phyloP scores from a whole-genome alignment of 2,329 filamentous ascomycete genomes.

The Penicillium paneum region DNA sequence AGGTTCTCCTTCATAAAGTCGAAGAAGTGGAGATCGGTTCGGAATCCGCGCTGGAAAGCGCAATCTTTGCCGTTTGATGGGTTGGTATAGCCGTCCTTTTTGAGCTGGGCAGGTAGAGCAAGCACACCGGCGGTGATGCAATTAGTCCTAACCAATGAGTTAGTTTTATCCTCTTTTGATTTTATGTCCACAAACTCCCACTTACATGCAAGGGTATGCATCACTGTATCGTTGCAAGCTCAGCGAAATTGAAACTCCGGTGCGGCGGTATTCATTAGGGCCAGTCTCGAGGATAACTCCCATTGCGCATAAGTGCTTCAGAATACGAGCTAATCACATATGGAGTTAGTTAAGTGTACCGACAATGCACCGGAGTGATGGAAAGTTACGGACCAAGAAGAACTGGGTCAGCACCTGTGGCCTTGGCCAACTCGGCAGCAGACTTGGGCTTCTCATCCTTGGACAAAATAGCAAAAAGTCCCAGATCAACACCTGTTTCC shows the following conservation, averaged over 20 bases:
- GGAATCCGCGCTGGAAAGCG: slow-evolving; percentile 28
- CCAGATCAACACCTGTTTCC: slow-evolving; percentile 24
- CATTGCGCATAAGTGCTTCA: slow-evolving; percentile 38
- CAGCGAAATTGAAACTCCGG: slow-evolving; percentile 32
- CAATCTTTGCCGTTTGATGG: slow-evolving; percentile 25
- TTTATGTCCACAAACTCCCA: neutral
- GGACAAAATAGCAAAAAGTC: slow-evolving; percentile 22
- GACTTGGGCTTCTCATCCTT: slow-evolving; percentile 23
- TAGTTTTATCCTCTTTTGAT: neutral
- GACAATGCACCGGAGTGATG: neutral
- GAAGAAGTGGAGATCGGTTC: slow-evolving; percentile 29
- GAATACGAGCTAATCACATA: slow-evolving; percentile 23
- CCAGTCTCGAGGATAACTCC: slow-evolving; percentile 34
- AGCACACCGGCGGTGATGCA: slow-evolving; percentile 26
- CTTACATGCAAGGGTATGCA: slow-evolving; percentile 26
- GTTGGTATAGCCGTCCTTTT: slow-evolving; percentile 26
- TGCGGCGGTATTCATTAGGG: slow-evolving; percentile 33
- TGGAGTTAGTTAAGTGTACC: neutral
- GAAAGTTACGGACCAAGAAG: slow-evolving; percentile 18
- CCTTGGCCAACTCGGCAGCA: slow-evolving; percentile 18
- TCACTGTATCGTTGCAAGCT: slow-evolving; percentile 16
- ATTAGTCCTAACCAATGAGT: slow-evolving; percentile 18
- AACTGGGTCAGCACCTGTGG: slow-evolving; percentile 16
- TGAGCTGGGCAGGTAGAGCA: slow-evolving; percentile 27
- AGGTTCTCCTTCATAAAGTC: slow-evolving; percentile 25